Evolutionary conservation across 2,329 filamentous ascomycete genomes (phyloP).

Genomic region (Blastomyces parvus): DNA sequence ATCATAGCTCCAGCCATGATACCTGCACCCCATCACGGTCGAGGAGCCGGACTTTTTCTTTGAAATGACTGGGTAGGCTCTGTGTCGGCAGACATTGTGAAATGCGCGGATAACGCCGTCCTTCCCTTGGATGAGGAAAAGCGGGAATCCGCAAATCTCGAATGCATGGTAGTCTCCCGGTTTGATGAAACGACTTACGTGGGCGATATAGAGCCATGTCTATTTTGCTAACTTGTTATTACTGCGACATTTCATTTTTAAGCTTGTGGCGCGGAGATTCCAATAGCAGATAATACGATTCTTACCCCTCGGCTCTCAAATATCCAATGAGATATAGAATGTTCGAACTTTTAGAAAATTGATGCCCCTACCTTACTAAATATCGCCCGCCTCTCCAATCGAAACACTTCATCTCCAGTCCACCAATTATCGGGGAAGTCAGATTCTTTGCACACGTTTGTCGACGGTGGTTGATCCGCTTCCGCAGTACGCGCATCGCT

Average conservation of each 20-base stretch:
- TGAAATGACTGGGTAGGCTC: conserved; percentile 49
- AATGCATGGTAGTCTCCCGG: conserved; percentile 50
- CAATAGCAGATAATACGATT: neutral
- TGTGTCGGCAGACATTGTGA: conserved; percentile 54
- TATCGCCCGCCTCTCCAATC: conserved; percentile 42
- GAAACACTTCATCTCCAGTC: conserved; percentile 36
- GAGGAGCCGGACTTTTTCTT: conserved; percentile 43
- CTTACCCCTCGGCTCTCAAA: neutral
- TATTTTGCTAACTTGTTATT: conserved; percentile 11
- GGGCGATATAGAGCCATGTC: conserved; percentile 31
- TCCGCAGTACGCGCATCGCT: neutral
- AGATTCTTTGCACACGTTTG: conserved; percentile 31
- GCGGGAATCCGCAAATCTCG: conserved; percentile 47
- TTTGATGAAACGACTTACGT: conserved; percentile 40
- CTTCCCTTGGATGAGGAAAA: conserved; percentile 46
- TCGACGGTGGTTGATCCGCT: neutral
- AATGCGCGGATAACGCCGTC: conserved; percentile 48
- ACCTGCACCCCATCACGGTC: conserved; percentile 49
- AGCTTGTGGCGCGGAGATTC: neutral
- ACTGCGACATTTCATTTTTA: neutral
- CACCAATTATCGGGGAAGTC: conserved; percentile 34
- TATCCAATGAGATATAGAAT: neutral
- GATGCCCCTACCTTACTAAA: conserved; percentile 36
- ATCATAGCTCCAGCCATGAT: conserved; percentile 56
- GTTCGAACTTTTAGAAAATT: neutral